phyloP scores from a whole-genome alignment of 2,329 filamentous ascomycete genomes.

The Blumeriella jaapii region DNA sequence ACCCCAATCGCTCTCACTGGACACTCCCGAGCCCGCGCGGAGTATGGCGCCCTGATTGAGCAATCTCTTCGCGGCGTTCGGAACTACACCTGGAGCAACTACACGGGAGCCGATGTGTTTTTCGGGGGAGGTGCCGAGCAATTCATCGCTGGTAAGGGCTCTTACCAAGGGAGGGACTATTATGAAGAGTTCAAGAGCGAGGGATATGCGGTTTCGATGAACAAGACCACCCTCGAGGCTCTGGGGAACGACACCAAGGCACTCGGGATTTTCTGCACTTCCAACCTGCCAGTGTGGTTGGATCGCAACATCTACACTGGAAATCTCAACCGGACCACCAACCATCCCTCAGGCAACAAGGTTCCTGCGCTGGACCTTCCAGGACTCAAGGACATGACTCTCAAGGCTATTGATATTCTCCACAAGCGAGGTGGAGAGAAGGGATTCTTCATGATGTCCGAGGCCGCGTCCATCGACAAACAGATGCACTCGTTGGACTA shows the following conservation, averaged over 20 bases:
- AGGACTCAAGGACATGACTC: slow-evolving; percentile 79
- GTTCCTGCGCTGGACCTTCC: slow-evolving; percentile 61
- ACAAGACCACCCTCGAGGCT: slow-evolving; percentile 58
- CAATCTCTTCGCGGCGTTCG: slow-evolving; percentile 63
- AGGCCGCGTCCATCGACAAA: slow-evolving; percentile 79
- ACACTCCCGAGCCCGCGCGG: slow-evolving; percentile 58
- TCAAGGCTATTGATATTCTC: slow-evolving; percentile 77
- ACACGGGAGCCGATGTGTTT: slow-evolving; percentile 65
- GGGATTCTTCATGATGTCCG: slow-evolving; percentile 81
- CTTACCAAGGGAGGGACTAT: slow-evolving; percentile 64
- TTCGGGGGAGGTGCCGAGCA: slow-evolving; percentile 77
- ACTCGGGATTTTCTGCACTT: slow-evolving; percentile 66
- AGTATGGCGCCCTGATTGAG: slow-evolving; percentile 64
- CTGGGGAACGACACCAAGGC: slow-evolving; percentile 48
- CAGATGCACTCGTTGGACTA: slow-evolving; percentile 83
- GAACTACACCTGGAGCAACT: slow-evolving; percentile 74
- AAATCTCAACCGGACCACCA: slow-evolving; percentile 54
- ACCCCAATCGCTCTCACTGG: slow-evolving; percentile 66
- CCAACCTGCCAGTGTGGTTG: slow-evolving; percentile 73
- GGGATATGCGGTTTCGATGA: slow-evolving; percentile 60
- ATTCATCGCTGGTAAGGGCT: slow-evolving; percentile 54
- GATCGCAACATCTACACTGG: slow-evolving; percentile 70
- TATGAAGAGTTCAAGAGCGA: slow-evolving; percentile 62
- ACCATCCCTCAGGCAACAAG: slow-evolving; percentile 56
- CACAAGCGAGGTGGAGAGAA: slow-evolving; percentile 51